Evolutionary conservation across 306 rosid species (phyloP).

Genomic region (Vicia villosa): DNA sequence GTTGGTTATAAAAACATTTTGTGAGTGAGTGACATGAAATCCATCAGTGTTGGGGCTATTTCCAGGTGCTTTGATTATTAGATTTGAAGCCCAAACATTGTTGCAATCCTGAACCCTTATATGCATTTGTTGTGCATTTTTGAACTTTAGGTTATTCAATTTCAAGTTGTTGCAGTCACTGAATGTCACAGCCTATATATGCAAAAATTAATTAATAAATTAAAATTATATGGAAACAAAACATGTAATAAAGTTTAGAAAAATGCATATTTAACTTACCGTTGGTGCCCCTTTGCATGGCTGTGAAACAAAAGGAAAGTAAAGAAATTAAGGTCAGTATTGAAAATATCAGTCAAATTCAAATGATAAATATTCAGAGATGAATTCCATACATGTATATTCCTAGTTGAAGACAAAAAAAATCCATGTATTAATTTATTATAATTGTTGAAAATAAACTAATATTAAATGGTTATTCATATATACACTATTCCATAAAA

Average conservation of each 20-base stretch:
- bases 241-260: neutral
- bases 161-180: conserved; percentile 49
- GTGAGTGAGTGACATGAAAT: conserved; percentile 66
- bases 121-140: conserved; percentile 83
- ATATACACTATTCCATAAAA: neutral
- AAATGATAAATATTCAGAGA: neutral
- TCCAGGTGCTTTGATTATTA: conserved; percentile 59
- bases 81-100: conserved; percentile 53
- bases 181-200: conserved; percentile 73
- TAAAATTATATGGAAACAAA: neutral
- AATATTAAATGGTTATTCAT: neutral
- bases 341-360: neutral
- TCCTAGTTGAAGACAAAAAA: neutral
- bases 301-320: conserved; percentile 44
- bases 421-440: neutral
- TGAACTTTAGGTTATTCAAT: conserved; percentile 46
- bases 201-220: neutral
- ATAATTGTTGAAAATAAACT: neutral
- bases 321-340: conserved; percentile 14
- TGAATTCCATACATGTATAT: too few relatives aligned
- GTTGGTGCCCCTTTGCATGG: conserved; percentile 74
- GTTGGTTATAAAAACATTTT: conserved; percentile 49
- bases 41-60: conserved; percentile 94
- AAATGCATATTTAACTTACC: conserved; percentile 49
- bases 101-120: conserved; percentile 48